phyloP scores from a whole-genome alignment of 768 basidiomycete species.

The Leucocoprinus birnbaumii region DNA sequence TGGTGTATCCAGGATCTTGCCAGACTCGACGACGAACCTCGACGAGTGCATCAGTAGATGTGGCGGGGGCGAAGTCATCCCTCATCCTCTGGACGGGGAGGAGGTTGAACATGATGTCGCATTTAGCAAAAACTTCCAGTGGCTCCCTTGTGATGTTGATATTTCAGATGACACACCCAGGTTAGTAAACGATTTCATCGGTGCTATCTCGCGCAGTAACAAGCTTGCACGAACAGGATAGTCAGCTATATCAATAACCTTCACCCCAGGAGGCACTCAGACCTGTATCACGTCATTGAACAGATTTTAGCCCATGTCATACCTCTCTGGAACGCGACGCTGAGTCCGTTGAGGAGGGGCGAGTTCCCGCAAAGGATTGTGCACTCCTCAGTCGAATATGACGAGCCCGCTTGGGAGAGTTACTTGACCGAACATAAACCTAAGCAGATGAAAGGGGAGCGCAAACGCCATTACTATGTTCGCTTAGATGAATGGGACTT shows the following conservation, averaged over 20 bases:
- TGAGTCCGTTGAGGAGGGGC: slow-evolving; percentile 15
- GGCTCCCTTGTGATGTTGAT: slow-evolving; percentile 19
- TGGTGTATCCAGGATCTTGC: slow-evolving; percentile 20
- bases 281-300: slow-evolving; percentile 24
- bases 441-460: background rate
- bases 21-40: slow-evolving; percentile 1
- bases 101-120: background rate
- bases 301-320: slow-evolving; percentile 22
- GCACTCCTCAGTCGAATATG: background rate
- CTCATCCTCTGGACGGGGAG: too few relatives aligned
- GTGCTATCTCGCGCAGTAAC: too few relatives aligned
- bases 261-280: slow-evolving; percentile 21
- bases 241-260: slow-evolving; percentile 40
- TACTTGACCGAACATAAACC: background rate
- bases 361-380: too few relatives aligned
- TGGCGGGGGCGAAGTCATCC: slow-evolving; percentile 12
- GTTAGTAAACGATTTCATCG: background rate
- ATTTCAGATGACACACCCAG: slow-evolving; percentile 14
- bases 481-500: background rate
- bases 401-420: background rate
- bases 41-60: slow-evolving; percentile 14
- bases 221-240: slow-evolving; percentile 14
- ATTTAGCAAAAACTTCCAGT: slow-evolving; percentile 19
- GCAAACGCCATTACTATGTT: background rate
- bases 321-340: slow-evolving; percentile 26